These are phyloP conservation scores for Debaryomyces prosopidis DNA, from an alignment of 805 yeast genomes.

Conservation along the genomic window DNA sequence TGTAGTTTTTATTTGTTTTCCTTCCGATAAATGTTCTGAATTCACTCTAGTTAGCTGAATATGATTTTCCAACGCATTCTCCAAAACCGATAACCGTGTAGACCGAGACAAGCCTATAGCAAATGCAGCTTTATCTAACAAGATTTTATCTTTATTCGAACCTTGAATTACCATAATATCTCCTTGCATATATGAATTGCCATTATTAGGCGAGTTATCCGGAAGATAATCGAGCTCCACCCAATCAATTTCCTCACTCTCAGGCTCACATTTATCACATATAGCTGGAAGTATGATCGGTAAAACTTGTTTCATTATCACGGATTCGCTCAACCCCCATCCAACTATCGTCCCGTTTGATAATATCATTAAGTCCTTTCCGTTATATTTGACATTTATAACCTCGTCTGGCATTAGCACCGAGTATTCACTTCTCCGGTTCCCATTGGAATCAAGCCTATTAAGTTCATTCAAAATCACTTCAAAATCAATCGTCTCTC, in stretches of 20 bases:
- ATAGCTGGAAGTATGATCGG: constrained; percentile 54
- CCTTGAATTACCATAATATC: constrained; percentile 73
- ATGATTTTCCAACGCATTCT: constrained; percentile 67
- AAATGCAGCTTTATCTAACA: constrained; percentile 83
- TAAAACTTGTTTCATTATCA: constrained; percentile 45
- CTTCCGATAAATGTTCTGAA: constrained; percentile 67
- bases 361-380: constrained; percentile 61
- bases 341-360: constrained; percentile 80
- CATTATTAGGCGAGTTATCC: constrained; percentile 20
- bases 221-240: constrained; percentile 44
- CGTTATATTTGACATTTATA: constrained; percentile 46
- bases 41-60: constrained; percentile 61
- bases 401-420: constrained; percentile 68
- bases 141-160: constrained; percentile 40
- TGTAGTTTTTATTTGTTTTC: constrained; percentile 43
- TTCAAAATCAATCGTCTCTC: constrained; percentile 67
- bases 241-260: constrained; percentile 87
- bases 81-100: constrained; percentile 80
- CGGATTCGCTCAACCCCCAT: constrained; percentile 73
- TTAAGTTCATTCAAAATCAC: constrained; percentile 29
- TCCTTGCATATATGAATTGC: constrained; percentile 51
- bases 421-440: neutral
- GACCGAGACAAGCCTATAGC: constrained; percentile 86
- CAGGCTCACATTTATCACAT: constrained; percentile 45
- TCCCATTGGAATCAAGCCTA: constrained; percentile 46